Conservation (phyloP, 169 alveolate genomes). For the Plasmodium yoelii region DNA sequence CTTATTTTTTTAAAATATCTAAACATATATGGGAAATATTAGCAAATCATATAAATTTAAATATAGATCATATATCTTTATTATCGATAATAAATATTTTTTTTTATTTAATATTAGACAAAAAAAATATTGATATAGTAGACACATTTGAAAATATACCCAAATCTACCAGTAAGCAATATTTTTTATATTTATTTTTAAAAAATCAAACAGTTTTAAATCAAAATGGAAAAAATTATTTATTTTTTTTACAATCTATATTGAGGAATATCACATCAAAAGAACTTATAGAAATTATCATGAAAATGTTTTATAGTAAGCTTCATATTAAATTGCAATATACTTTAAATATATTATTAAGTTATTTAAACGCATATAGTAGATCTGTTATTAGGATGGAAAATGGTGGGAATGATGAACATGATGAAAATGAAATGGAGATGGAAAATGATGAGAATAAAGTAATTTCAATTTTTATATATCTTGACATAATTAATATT, state of each 20-base stretch:
- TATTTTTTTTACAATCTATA: slow-evolving; percentile 25
- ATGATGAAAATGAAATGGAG: too few relatives aligned
- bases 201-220: slow-evolving; percentile 46
- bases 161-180: slow-evolving; percentile 4
- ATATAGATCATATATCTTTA: slow-evolving; percentile 4
- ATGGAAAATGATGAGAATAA: slow-evolving; percentile 16
- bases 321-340: slow-evolving; percentile 44
- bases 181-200: slow-evolving; percentile 61
- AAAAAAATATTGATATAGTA: background rate
- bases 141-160: background rate
- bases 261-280: slow-evolving; percentile 25
- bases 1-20: slow-evolving; percentile 46
- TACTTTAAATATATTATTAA: slow-evolving; percentile 31
- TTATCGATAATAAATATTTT: slow-evolving; percentile 20
- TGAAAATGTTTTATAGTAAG: slow-evolving; percentile 7
- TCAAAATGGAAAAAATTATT: slow-evolving; percentile 41
- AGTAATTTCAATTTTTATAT: slow-evolving; percentile 51
- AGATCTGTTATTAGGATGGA: slow-evolving; percentile 5
- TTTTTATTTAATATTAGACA: slow-evolving; percentile 23
- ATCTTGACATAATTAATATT: slow-evolving; percentile 35
- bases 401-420: too few relatives aligned
- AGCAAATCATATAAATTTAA: slow-evolving; percentile 20
- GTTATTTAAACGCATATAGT: slow-evolving; percentile 48
- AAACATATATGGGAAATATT: slow-evolving; percentile 32
- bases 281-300: slow-evolving; percentile 15